Evolutionary conservation across 2,329 filamentous ascomycete genomes (phyloP).

Genomic region (Fusarium incarnatum): DNA sequence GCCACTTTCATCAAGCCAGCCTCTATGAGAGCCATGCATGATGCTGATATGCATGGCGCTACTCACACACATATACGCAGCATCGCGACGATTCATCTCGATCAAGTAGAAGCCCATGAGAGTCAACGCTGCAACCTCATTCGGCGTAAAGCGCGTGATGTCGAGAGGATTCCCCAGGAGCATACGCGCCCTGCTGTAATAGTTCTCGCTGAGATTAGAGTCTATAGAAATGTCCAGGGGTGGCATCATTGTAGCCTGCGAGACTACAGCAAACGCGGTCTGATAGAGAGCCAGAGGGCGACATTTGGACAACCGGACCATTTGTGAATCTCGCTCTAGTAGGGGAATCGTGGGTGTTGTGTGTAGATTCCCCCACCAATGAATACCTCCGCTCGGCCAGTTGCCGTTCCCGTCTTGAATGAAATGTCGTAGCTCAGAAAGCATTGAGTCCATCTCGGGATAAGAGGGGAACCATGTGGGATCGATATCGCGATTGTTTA

Average conservation of each 20-base stretch:
- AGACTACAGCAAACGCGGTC: slow-evolving; percentile 58
- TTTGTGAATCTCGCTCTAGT: slow-evolving; percentile 36
- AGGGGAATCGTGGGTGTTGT: slow-evolving; percentile 47
- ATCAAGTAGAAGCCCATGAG: slow-evolving; percentile 63
- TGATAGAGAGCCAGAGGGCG: slow-evolving; percentile 60
- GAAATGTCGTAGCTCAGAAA: slow-evolving; percentile 56
- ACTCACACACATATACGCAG: slow-evolving; percentile 60
- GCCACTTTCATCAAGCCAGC: slow-evolving; percentile 56
- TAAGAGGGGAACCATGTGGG: slow-evolving; percentile 55
- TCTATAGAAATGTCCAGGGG: slow-evolving; percentile 40
- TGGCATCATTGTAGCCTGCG: slow-evolving; percentile 44
- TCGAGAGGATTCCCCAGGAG: slow-evolving; percentile 62
- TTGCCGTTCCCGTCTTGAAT: slow-evolving; percentile 59
- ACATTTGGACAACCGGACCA: slow-evolving; percentile 43
- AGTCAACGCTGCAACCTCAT: slow-evolving; percentile 58
- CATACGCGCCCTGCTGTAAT: slow-evolving; percentile 57
- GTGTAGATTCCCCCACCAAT: slow-evolving; percentile 60
- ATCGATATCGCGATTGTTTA: slow-evolving; percentile 53
- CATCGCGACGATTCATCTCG: slow-evolving; percentile 62
- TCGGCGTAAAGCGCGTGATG: slow-evolving; percentile 54
- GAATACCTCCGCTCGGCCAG: slow-evolving; percentile 60
- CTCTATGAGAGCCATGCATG: slow-evolving; percentile 61
- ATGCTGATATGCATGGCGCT: slow-evolving; percentile 62
- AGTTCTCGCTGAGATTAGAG: slow-evolving; percentile 55
- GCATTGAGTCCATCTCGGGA: slow-evolving; percentile 53